Conservation (phyloP, 2,329 filamentous ascomycete genomes). For the Trichoderma aggressivum region DNA sequence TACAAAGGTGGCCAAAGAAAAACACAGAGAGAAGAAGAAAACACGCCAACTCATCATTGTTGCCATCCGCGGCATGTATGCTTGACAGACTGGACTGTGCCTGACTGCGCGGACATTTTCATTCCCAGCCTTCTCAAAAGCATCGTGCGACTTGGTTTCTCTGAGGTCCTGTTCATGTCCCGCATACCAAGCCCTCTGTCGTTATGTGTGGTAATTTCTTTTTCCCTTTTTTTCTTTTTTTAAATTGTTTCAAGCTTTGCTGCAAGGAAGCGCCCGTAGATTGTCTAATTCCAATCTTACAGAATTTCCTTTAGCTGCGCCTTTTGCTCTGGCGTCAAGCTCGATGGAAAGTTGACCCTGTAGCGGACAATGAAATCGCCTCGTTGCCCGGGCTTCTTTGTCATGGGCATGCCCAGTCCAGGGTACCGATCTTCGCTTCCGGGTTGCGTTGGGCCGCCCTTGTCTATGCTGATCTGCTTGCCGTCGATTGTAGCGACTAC, state of each 20-base stretch:
- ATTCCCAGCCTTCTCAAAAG: constrained; percentile 1
- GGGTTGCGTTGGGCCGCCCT: constrained; percentile 79
- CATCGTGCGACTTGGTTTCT: constrained; percentile 4
- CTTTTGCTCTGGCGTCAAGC: constrained; percentile 75
- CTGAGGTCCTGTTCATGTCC: constrained; percentile 18
- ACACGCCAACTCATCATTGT: background rate
- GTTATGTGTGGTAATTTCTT: background rate
- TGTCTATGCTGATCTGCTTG: constrained; percentile 75
- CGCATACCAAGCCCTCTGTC: constrained; percentile 17
- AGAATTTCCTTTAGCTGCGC: constrained; percentile 75
- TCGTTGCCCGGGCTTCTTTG: constrained; percentile 79
- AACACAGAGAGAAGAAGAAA: background rate
- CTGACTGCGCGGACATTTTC: constrained; percentile 8
- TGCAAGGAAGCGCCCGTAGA: background rate
- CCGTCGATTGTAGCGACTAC: constrained; percentile 94
- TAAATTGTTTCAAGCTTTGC: background rate
- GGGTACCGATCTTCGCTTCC: constrained; percentile 80
- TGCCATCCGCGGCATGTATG: background rate
- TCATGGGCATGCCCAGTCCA: constrained; percentile 86
- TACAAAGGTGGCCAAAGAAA: background rate
- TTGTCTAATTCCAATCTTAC: constrained; percentile 29
- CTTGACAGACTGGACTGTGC: constrained; percentile 3
- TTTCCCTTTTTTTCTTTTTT: background rate
- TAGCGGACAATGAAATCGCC: constrained; percentile 88
- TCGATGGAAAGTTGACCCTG: constrained; percentile 87